Evolutionary conservation across 768 basidiomycete genomes (phyloP).

Genomic region (Leccinum fibrillosum): DNA sequence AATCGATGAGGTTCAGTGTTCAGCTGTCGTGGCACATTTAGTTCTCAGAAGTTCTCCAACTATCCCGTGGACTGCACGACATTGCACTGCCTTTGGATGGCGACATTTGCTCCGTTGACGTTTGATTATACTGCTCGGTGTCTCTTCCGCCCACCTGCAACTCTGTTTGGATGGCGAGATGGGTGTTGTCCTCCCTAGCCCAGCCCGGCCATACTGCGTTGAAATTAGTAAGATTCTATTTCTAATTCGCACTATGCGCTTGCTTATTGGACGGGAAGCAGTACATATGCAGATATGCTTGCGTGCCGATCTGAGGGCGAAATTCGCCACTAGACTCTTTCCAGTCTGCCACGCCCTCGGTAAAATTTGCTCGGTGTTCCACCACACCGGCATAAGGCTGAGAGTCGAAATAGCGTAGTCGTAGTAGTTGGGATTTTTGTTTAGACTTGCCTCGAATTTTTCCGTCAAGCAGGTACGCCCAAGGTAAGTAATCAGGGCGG

Average conservation of each 20-base stretch:
- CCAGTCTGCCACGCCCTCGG: not conserved
- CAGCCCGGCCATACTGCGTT: not conserved
- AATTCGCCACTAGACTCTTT: not conserved
- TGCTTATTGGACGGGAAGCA: conserved; percentile 4
- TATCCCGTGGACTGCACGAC: conserved; percentile 14
- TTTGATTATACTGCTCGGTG: not conserved
- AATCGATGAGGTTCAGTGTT: conserved; percentile 6
- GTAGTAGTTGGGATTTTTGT: conserved; percentile 11
- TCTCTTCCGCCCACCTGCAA: not conserved
- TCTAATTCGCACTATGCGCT: not conserved
- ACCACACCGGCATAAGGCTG: not conserved
- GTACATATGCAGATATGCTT: not conserved
- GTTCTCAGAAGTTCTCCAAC: not conserved
- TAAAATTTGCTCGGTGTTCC: not conserved
- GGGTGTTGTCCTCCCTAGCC: not conserved
- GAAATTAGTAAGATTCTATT: conserved; percentile 6
- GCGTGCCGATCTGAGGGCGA: conserved; percentile 1
- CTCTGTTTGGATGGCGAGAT: not conserved
- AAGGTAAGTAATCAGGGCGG: conserved; percentile 28
- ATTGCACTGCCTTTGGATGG: conserved; percentile 25
- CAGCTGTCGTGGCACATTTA: not conserved
- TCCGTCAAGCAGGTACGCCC: conserved; percentile 1
- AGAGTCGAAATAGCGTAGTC: conserved; percentile 1
- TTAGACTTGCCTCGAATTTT: conserved; percentile 10
- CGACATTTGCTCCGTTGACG: conserved; percentile 1